Conservation (phyloP, 2,329 filamentous ascomycete species). For the Aspergillus neotritici region DNA sequence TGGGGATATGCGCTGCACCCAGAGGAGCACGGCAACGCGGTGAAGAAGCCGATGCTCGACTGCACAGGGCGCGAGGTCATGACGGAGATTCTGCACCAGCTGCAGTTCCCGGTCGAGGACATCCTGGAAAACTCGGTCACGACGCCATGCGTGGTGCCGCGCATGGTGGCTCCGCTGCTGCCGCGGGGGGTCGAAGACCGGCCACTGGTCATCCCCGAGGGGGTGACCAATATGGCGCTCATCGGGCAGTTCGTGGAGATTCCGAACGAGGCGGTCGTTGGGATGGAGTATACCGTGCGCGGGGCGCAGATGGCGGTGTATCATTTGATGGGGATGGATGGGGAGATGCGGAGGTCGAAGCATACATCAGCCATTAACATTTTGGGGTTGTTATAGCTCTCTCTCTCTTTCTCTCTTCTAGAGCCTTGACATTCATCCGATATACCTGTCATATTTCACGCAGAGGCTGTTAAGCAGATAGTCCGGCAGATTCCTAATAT, state of each 20-base stretch:
- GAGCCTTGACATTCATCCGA: too few species aligned
- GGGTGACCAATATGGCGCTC: constrained; percentile 35
- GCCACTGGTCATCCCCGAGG: constrained; percentile 35
- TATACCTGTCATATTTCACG: too few species aligned
- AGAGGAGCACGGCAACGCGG: constrained; percentile 30
- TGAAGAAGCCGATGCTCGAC: constrained; percentile 38
- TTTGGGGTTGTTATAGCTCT: neutral
- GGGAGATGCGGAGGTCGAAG: constrained; percentile 7
- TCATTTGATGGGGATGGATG: constrained; percentile 21
- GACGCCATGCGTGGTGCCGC: constrained; percentile 39
- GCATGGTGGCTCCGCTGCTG: constrained; percentile 36
- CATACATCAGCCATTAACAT: neutral
- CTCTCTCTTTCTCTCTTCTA: too few species aligned
- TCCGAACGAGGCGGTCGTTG: constrained; percentile 34
- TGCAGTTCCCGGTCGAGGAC: constrained; percentile 30
- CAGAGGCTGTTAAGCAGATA: too few species aligned
- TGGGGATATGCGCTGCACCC: constrained; percentile 42
- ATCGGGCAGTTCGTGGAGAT: constrained; percentile 43
- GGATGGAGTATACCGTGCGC: constrained; percentile 36
- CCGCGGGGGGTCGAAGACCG: constrained; percentile 33
- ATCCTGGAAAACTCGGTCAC: constrained; percentile 25
- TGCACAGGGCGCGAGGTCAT: constrained; percentile 40
- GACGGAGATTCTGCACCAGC: constrained; percentile 35
- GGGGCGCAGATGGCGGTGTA: constrained; percentile 35
- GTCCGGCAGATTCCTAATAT: too few species aligned